Conservation (phyloP, 2,329 filamentous ascomycete species). For the Scortechinia acanthostroma region DNA sequence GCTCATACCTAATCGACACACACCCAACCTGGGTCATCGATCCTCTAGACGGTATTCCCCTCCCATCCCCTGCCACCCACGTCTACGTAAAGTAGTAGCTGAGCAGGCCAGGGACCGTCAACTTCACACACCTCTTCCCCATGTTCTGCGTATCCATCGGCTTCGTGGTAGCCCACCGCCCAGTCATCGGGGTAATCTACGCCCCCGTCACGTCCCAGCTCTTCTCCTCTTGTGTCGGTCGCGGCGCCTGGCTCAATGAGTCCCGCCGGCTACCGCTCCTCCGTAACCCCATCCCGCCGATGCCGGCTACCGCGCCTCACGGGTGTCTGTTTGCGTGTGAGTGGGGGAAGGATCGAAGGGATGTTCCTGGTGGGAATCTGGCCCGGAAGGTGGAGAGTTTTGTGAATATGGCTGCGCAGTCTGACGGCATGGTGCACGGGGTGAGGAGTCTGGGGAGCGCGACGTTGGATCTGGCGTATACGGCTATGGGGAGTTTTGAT, state of each 20-base stretch:
- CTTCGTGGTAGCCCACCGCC: constrained; percentile 49
- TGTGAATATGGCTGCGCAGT: constrained; percentile 66
- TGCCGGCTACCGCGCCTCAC: constrained; percentile 57
- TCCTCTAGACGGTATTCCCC: constrained; percentile 60
- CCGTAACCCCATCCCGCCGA: constrained; percentile 46
- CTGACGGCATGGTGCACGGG: constrained; percentile 70
- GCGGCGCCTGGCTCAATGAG: constrained; percentile 66
- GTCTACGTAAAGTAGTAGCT: too few species aligned
- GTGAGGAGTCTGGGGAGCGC: constrained; percentile 67
- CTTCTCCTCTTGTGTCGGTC: constrained; percentile 60
- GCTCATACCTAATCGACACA: constrained; percentile 58
- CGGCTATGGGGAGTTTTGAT: constrained; percentile 69
- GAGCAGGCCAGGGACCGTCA: constrained; percentile 64
- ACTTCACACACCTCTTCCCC: constrained; percentile 74
- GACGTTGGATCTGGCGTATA: constrained; percentile 68
- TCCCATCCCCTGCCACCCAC: too few species aligned
- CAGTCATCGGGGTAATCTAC: constrained; percentile 66
- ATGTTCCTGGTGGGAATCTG: constrained; percentile 60
- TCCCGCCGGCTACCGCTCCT: constrained; percentile 56
- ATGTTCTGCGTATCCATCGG: constrained; percentile 78
- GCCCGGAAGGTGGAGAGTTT: constrained; percentile 69
- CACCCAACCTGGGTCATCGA: constrained; percentile 71
- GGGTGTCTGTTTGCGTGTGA: constrained; percentile 71
- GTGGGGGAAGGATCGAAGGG: constrained; percentile 72
- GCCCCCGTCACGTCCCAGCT: constrained; percentile 65